phyloP scores from a whole-genome alignment of 495 filamentous ascomycete species.

The Penicillium cinerascens region DNA sequence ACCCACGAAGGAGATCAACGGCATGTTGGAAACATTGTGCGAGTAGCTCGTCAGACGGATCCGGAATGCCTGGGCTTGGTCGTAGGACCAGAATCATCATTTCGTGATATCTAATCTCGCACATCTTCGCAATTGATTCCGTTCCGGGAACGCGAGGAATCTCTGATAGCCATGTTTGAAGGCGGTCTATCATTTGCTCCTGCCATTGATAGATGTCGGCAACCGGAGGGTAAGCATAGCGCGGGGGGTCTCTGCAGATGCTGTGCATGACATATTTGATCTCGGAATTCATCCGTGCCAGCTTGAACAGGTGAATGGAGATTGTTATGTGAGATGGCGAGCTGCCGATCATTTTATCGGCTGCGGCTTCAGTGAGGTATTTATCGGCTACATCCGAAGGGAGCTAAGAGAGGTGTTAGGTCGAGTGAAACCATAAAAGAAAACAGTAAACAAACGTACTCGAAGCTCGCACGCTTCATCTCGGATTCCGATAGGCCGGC shows the following conservation, averaged over 20 bases:
- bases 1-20: constrained; percentile 29
- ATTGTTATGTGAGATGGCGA: constrained; percentile 37
- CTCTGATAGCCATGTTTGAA: constrained; percentile 29
- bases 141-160: constrained; percentile 23
- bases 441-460: constrained; percentile 23
- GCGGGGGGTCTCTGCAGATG: constrained; percentile 34
- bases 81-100: constrained; percentile 41
- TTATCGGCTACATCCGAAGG: constrained; percentile 31
- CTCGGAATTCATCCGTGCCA: constrained; percentile 43
- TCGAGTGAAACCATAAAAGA: not conserved
- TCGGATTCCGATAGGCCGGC: constrained; percentile 45
- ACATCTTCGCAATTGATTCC: constrained; percentile 22
- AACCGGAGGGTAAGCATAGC: constrained; percentile 38
- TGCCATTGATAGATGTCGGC: constrained; percentile 41
- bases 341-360: not conserved
- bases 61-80: constrained; percentile 41
- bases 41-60: constrained; percentile 34
- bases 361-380: constrained; percentile 13
- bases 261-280: constrained; percentile 50
- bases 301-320: constrained; percentile 42
- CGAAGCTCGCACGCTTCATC: constrained; percentile 49
- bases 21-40: constrained; percentile 37
- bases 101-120: constrained; percentile 41
- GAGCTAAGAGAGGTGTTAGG: constrained; percentile 20
- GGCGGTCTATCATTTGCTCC: constrained; percentile 31